Conservation (phyloP, 1,139 yeast species). For the Kodamaea anthophila region DNA sequence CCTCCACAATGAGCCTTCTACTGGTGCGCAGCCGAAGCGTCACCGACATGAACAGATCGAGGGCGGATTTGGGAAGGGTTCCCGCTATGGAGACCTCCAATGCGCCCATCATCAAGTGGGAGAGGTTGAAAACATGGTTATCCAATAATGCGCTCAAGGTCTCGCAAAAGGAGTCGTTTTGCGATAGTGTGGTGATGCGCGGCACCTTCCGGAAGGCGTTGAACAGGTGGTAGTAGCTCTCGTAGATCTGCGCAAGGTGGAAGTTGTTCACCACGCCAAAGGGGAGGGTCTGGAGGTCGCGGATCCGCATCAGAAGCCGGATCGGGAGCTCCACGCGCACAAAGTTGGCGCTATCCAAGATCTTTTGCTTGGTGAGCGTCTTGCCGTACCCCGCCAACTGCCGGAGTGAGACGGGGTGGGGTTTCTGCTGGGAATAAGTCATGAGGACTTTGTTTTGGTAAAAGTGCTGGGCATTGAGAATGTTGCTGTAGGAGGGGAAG, state of each 20-base stretch:
- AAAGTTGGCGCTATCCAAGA: slow-evolving; percentile 78
- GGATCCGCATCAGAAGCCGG: slow-evolving; percentile 71
- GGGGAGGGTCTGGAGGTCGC: slow-evolving; percentile 77
- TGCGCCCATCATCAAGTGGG: slow-evolving; percentile 91
- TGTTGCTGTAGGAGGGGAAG: slow-evolving; percentile 38
- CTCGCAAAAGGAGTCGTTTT: slow-evolving; percentile 66
- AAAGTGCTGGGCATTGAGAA: slow-evolving; percentile 64
- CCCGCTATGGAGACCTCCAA: slow-evolving; percentile 68
- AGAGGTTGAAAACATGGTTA: slow-evolving; percentile 72
- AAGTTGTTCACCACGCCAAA: slow-evolving; percentile 79
- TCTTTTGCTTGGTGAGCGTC: slow-evolving; percentile 68
- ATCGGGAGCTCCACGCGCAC: slow-evolving; percentile 81
- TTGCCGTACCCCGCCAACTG: slow-evolving; percentile 89
- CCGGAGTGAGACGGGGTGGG: slow-evolving; percentile 82
- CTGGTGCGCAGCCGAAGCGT: slow-evolving; percentile 81
- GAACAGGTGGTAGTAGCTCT: slow-evolving; percentile 81
- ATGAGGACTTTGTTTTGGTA: slow-evolving; percentile 76
- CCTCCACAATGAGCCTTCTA: slow-evolving; percentile 84
- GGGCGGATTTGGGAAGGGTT: slow-evolving; percentile 51
- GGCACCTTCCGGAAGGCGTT: slow-evolving; percentile 75
- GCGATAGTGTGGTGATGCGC: slow-evolving; percentile 58
- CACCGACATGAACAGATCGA: slow-evolving; percentile 70
- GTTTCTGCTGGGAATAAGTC: slow-evolving; percentile 57
- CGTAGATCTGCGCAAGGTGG: slow-evolving; percentile 82
- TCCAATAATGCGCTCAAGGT: slow-evolving; percentile 60